phyloP scores from a whole-genome alignment of 768 basidiomycete genomes.

The Boletales sp. region DNA sequence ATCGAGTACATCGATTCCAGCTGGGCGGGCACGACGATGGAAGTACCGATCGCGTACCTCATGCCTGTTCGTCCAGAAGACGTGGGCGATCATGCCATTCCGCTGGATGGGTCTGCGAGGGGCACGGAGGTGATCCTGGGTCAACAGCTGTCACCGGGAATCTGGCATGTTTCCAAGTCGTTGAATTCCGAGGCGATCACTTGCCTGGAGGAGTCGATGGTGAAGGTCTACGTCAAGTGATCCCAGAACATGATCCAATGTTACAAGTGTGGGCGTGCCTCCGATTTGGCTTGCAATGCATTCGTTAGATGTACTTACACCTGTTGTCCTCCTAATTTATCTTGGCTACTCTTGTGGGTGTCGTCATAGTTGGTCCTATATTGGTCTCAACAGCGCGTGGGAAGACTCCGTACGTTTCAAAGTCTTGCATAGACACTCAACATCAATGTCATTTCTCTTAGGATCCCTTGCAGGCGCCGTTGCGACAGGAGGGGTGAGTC shows the following conservation, averaged over 20 bases:
- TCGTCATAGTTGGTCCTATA: too few relatives aligned
- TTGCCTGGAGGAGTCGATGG: slow-evolving; percentile 21
- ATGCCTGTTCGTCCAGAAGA: slow-evolving; percentile 36
- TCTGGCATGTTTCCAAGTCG: slow-evolving; percentile 24
- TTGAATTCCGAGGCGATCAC: slow-evolving; percentile 5
- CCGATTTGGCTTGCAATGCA: too few relatives aligned
- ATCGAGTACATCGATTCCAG: slow-evolving; percentile 30
- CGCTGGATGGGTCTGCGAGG: slow-evolving; percentile 41
- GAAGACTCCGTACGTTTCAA: not conserved
- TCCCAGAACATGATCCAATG: not conserved
- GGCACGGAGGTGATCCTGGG: slow-evolving; percentile 45
- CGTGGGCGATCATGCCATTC: slow-evolving; percentile 48
- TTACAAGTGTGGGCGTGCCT: too few relatives aligned
- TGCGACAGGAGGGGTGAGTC: slow-evolving; percentile 59
- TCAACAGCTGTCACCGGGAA: slow-evolving; percentile 30
- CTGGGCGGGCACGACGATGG: slow-evolving; percentile 31
- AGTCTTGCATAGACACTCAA: too few relatives aligned
- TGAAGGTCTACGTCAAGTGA: slow-evolving; percentile 24
- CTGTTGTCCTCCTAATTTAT: slow-evolving; percentile 5
- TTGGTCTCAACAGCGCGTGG: not conserved
- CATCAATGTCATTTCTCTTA: slow-evolving; percentile 52
- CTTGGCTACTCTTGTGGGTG: not conserved
- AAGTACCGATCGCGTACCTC: slow-evolving; percentile 42
- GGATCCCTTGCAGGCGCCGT: slow-evolving; percentile 71
- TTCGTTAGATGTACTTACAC: too few relatives aligned